Base-by-base conservation (phyloP, 1,284 basidiomycete species). In the Schizophyllum amplum region DNA sequence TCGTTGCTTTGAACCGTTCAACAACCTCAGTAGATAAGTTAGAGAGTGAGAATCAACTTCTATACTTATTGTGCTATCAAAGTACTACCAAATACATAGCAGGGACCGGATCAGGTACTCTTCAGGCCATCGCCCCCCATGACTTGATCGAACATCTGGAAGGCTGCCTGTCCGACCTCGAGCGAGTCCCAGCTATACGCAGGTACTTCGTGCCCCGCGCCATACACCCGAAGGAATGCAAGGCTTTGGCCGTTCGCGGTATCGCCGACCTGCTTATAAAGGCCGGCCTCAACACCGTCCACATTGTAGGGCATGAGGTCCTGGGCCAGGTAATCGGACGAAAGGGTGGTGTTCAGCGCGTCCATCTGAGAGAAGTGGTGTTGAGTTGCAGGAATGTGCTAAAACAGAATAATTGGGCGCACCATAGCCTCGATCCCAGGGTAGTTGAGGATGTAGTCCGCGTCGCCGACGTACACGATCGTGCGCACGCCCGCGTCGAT, bases 361-460 rank as follows among this genome's bases (percentile, higher is more conserved):
- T 75, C 69, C n/a, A 80, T 71, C 77, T 79, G 52, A 33, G 13
- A 33, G 27, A 33, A 33, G 13, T 33, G 27, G 27, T 33, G 13
- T 5, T 33, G 6, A 33, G 27, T 13, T 13, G 27, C 5, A 5
- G 51, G 53, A 52, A 55, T 56, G 4, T 23, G 22, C 65, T 4
- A 60, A 54, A 25, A 13, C 4, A 64, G 58, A 4, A 64, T 60
- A 53, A 55, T 58, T 53, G 24, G 25, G 47, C 66, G 56, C 55
- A 83, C 81, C 82, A 85, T 82, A 0, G 77, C 76, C 67, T 85
- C 83, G 9, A 85, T 76, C 3, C 83, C 83, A 52, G 76, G 67
- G 63, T 74, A 83, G 64, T 85, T 85, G 33, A 80, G 64, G 61
- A 84, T 83, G 63, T 75, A 84, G 63, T 84, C 83, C 72, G 79